Evolutionary conservation across 176 grass and related monocot genomes (phyloP).

Genomic region (Triticum turgidum): DNA sequence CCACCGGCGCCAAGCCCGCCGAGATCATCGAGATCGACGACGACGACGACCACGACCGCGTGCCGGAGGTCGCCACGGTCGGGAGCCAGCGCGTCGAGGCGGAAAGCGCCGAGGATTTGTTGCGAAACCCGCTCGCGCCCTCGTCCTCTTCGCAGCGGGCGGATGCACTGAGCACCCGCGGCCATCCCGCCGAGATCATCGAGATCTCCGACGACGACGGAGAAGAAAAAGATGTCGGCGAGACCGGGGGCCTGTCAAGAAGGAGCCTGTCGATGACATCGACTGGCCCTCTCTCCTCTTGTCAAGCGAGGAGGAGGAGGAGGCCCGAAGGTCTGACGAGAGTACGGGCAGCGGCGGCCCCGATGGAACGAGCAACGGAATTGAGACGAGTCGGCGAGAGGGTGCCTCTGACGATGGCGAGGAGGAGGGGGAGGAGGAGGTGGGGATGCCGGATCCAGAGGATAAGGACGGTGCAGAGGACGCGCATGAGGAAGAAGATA

Average conservation of each 20-base stretch:
- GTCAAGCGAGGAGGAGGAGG: constrained; percentile 3
- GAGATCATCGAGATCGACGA: background rate
- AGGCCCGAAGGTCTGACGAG: background rate
- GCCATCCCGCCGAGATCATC: background rate
- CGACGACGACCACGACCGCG: background rate
- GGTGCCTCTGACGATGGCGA: background rate
- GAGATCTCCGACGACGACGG: background rate
- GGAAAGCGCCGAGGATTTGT: background rate
- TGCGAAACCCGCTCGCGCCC: background rate
- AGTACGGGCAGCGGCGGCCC: background rate
- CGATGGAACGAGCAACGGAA: background rate
- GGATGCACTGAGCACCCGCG: background rate
- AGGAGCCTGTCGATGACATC: background rate
- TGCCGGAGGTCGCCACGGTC: background rate
- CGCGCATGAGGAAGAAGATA: too few species aligned
- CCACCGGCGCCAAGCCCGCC: background rate
- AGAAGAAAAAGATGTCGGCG: background rate
- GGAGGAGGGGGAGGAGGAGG: background rate
- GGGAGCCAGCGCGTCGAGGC: background rate
- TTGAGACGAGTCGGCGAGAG: background rate
- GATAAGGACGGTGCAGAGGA: background rate
- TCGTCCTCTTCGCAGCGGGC: background rate
- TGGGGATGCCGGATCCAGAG: background rate
- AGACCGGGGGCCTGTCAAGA: background rate
- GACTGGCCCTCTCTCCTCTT: too few species aligned